Conservation (phyloP, 2,329 filamentous ascomycete species). For the Colletotrichum sp. region DNA sequence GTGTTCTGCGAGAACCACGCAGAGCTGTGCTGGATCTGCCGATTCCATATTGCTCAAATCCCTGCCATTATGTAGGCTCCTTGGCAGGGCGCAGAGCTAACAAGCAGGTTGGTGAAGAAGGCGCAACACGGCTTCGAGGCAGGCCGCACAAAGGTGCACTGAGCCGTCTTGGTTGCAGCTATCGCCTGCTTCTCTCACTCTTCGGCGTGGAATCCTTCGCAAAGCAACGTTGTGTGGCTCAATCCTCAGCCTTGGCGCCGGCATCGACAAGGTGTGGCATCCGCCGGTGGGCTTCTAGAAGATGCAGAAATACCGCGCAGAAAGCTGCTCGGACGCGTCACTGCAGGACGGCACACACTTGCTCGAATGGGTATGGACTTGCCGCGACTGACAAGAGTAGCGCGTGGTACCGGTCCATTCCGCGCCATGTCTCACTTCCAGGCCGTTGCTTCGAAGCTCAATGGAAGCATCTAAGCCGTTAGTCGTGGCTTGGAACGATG, state of each 20-base stretch:
- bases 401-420: background rate
- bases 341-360: background rate
- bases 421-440: background rate
- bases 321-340: background rate
- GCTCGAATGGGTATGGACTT: background rate
- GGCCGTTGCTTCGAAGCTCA: background rate
- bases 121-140: background rate
- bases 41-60: background rate
- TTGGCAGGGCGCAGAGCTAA: background rate
- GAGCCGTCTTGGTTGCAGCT: background rate
- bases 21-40: background rate
- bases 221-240: background rate
- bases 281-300: slow-evolving; percentile 7
- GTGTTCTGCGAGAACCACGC: background rate
- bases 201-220: background rate
- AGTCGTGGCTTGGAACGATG: background rate
- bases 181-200: background rate
- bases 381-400: background rate
- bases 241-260: background rate
- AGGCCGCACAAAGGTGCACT: background rate
- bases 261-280: background rate
- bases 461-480: background rate
- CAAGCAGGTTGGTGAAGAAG: background rate
- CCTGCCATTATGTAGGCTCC: background rate
- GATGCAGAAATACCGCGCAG: background rate